Conservation (phyloP, 78 protist species). For the Mantamonas sphyraenae region DNA sequence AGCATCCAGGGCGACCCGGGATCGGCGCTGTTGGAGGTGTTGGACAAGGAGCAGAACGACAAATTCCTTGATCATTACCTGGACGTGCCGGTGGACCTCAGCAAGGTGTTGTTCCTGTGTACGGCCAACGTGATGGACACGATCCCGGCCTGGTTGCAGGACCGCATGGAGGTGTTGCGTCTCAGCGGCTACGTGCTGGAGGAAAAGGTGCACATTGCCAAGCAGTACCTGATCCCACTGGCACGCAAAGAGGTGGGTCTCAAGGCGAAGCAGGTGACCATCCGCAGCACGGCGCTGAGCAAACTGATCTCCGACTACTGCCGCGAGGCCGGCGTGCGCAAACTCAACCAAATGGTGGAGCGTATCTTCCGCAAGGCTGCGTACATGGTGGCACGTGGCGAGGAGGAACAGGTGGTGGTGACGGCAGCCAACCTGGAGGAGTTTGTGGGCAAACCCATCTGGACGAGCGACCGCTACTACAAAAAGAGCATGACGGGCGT, state of each 20-base stretch:
- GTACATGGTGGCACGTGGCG: slow-evolving; percentile 37
- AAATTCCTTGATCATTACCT: slow-evolving; percentile 86
- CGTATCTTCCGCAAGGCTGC: slow-evolving; percentile 79
- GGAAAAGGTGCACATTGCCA: slow-evolving; percentile 77
- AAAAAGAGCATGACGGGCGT: slow-evolving; percentile 50
- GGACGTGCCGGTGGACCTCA: slow-evolving; percentile 65
- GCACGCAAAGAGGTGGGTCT: slow-evolving; percentile 47
- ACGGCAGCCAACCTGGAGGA: slow-evolving; percentile 35
- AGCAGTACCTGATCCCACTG: slow-evolving; percentile 67
- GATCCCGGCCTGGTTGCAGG: slow-evolving; percentile 82
- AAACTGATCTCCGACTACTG: slow-evolving; percentile 64
- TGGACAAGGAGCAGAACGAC: slow-evolving; percentile 92
- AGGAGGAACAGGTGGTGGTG: not conserved
- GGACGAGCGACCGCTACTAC: slow-evolving; percentile 37
- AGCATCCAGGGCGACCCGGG: slow-evolving; percentile 79
- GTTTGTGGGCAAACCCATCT: slow-evolving; percentile 69
- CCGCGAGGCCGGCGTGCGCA: slow-evolving; percentile 87
- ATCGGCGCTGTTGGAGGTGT: slow-evolving; percentile 85
- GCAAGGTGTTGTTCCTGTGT: slow-evolving; percentile 80
- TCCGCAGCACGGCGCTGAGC: not conserved
- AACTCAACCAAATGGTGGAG: slow-evolving; percentile 74
- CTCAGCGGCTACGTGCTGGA: slow-evolving; percentile 56
- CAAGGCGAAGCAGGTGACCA: not conserved
- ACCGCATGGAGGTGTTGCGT: slow-evolving; percentile 85
- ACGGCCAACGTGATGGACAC: slow-evolving; percentile 80